Evolutionary conservation across 78 protist species (phyloP).

Genomic region (Dictyostelium capitatum): DNA sequence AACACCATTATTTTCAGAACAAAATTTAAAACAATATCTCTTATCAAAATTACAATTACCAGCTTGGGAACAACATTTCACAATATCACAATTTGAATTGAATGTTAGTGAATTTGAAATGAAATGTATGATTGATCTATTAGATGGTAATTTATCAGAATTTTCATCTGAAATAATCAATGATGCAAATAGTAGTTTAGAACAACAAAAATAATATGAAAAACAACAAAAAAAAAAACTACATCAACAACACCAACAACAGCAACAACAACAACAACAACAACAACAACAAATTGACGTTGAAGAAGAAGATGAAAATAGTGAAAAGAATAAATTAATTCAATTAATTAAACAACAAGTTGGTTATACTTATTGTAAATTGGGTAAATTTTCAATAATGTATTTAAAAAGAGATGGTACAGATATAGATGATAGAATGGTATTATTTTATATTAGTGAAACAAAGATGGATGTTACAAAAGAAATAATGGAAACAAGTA

Average conservation of each 20-base stretch:
- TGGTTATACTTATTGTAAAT: slow-evolving; percentile 10
- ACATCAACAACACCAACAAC: background rate
- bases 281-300: background rate
- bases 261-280: background rate
- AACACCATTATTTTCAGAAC: slow-evolving; percentile 17
- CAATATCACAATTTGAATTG: slow-evolving; percentile 46
- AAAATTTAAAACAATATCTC: background rate
- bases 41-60: background rate
- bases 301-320: background rate
- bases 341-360: slow-evolving; percentile 11
- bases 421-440: slow-evolving; percentile 36
- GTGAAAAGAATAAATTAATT: background rate
- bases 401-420: slow-evolving; percentile 63
- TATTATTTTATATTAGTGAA: slow-evolving; percentile 28
- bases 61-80: slow-evolving; percentile 25
- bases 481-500: slow-evolving; percentile 51
- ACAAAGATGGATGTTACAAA: slow-evolving; percentile 12
- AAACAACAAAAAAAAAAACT: background rate
- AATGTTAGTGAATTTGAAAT: slow-evolving; percentile 42
- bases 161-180: slow-evolving; percentile 38
- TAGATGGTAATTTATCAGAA: slow-evolving; percentile 76
- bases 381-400: slow-evolving; percentile 68
- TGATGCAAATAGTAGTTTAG: background rate
- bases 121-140: slow-evolving; percentile 35
- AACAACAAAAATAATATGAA: background rate